Evolutionary conservation across 495 filamentous ascomycete species (phyloP).

Genomic region (Aspergillus indologenus): DNA sequence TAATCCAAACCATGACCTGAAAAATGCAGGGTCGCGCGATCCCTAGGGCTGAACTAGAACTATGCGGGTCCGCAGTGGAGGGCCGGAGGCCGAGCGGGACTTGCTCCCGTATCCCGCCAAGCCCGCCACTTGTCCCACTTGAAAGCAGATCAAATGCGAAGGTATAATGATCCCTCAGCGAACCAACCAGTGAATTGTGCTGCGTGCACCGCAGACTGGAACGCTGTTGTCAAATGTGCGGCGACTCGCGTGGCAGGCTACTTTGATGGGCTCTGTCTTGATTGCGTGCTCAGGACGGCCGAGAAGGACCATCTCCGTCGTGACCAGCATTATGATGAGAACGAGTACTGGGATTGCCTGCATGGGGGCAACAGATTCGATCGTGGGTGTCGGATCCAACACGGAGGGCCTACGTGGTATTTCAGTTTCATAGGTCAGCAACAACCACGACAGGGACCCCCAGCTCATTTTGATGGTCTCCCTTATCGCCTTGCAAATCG

Average conservation of each 20-base stretch:
- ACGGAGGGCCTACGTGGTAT: constrained; percentile 8
- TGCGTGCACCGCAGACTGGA: not conserved
- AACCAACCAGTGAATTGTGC: not conserved
- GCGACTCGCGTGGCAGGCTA: not conserved
- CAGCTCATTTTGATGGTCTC: too few species aligned
- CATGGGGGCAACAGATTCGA: not conserved
- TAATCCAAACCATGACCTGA: too few species aligned
- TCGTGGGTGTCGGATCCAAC: not conserved
- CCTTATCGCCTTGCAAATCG: too few species aligned
- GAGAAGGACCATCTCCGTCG: not conserved
- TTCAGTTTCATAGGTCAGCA: constrained; percentile 13
- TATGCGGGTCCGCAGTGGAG: too few species aligned
- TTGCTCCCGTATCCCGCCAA: too few species aligned
- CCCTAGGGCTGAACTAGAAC: too few species aligned
- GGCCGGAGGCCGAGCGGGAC: too few species aligned
- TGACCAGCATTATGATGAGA: constrained; percentile 3
- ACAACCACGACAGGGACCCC: too few species aligned
- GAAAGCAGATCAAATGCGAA: too few species aligned
- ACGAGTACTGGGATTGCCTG: not conserved
- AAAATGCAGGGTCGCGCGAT: too few species aligned
- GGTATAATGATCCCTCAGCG: not conserved
- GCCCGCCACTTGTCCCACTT: too few species aligned
- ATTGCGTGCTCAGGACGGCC: constrained; percentile 5
- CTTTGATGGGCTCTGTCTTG: constrained; percentile 9
- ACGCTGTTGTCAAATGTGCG: not conserved